phyloP scores from a whole-genome alignment of 1,284 basidiomycete genomes.

The Ceratobasidium sp. region DNA sequence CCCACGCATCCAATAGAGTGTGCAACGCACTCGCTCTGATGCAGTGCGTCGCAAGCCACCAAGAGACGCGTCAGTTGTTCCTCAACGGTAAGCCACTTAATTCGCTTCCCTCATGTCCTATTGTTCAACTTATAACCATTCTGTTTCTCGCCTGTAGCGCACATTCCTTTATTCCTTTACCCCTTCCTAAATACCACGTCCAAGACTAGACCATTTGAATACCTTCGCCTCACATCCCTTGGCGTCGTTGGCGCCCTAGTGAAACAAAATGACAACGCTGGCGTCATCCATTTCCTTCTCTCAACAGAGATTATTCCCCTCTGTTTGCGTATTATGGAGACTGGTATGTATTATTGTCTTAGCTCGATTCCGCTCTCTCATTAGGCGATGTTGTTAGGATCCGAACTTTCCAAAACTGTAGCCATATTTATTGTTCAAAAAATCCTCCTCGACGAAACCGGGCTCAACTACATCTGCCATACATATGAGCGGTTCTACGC shows the following conservation, averaged over 20 bases:
- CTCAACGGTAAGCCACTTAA: constrained; percentile 74
- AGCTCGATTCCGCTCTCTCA: not conserved
- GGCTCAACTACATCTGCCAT: constrained; percentile 98
- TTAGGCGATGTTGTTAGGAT: constrained; percentile 61
- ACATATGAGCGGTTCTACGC: constrained; percentile 99
- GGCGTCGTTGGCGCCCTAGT: constrained; percentile 99
- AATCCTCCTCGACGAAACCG: constrained; percentile 97
- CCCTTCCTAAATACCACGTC: constrained; percentile 99
- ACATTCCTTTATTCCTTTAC: constrained; percentile 98
- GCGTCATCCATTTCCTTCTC: constrained; percentile 98
- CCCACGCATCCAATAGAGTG: constrained; percentile 98
- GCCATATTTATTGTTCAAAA: constrained; percentile 99
- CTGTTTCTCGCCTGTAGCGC: constrained; percentile 65
- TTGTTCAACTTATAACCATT: constrained; percentile 14
- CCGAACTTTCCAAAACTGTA: constrained; percentile 98
- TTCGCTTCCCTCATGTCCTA: not conserved
- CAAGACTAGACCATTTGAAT: constrained; percentile 99
- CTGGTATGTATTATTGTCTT: constrained; percentile 52
- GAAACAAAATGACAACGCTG: constrained; percentile 99
- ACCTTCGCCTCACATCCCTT: constrained; percentile 95
- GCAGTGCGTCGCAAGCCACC: constrained; percentile 97
- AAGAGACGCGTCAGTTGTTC: constrained; percentile 92
- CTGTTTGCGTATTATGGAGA: constrained; percentile 99
- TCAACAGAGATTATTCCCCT: constrained; percentile 99
- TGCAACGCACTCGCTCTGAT: constrained; percentile 98